phyloP scores from a whole-genome alignment of 2,329 filamentous ascomycete species.

The Emmonsiellopsis sp. region DNA sequence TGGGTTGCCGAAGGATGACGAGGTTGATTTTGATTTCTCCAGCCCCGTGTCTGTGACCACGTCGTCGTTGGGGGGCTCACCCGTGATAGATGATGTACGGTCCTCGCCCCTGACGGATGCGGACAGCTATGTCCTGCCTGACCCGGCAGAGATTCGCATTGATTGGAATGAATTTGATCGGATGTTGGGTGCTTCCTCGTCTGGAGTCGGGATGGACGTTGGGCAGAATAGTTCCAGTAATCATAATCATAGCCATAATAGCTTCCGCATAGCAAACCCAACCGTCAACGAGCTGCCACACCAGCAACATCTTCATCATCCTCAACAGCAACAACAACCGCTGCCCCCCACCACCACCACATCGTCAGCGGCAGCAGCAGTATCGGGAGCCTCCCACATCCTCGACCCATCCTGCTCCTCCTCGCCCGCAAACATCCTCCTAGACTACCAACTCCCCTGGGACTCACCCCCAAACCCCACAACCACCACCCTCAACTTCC shows the following conservation, averaged over 20 bases:
- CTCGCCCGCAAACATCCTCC: background rate
- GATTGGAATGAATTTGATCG: conserved; percentile 30
- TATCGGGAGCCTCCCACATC: background rate
- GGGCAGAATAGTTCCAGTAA: background rate
- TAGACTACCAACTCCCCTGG: conserved; percentile 1
- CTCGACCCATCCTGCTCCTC: background rate
- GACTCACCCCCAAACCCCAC: background rate
- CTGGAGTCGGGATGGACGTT: conserved; percentile 1
- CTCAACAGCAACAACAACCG: background rate
- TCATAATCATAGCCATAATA: conserved; percentile 9
- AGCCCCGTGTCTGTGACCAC: too few relatives aligned
- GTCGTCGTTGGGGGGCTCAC: background rate
- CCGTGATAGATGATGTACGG: background rate
- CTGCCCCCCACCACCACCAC: background rate
- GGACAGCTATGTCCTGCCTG: background rate
- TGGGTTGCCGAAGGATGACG: background rate
- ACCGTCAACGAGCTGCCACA: background rate
- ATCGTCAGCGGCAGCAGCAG: background rate
- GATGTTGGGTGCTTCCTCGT: conserved; percentile 19
- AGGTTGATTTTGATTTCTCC: too few relatives aligned
- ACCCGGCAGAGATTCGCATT: conserved; percentile 1
- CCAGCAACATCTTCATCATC: background rate
- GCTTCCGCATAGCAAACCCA: background rate
- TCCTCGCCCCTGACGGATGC: background rate
- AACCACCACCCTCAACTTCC: background rate